Percentiles rank a stretch among this genome's conserved stretches.
Evolutionary conservation across 2,329 filamentous ascomycete species (phyloP).

Genomic region (Mariannaea sp.): DNA sequence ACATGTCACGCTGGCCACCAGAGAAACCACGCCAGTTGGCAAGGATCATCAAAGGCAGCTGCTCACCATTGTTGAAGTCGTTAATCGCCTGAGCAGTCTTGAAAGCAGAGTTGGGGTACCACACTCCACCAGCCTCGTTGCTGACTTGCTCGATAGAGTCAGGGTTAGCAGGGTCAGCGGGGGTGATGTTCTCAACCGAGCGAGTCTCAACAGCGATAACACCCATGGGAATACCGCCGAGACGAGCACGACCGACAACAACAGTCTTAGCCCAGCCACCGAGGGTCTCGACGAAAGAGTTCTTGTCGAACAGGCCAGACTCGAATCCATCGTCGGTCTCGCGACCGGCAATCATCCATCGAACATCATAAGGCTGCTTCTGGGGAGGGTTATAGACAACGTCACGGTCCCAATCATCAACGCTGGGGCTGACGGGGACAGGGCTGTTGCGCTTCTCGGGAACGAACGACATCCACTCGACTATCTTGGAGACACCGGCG

Average conservation of each 20-base stretch:
- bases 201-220: slow-evolving; percentile 97
- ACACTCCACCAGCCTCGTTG: slow-evolving; percentile 96
- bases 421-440: slow-evolving; percentile 85
- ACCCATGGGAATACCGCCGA: slow-evolving; percentile 97
- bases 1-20: slow-evolving; percentile 99
- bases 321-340: slow-evolving; percentile 79
- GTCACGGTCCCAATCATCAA: slow-evolving; percentile 92
- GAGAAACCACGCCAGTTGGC: slow-evolving; percentile 99
- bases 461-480: slow-evolving; percentile 97
- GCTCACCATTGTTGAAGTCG: slow-evolving; percentile 99
- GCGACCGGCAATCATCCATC: slow-evolving; percentile 89
- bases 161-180: slow-evolving; percentile 95
- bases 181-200: slow-evolving; percentile 94
- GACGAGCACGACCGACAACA: slow-evolving; percentile 92
- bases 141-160: slow-evolving; percentile 96
- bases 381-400: slow-evolving; percentile 80
- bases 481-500: slow-evolving; percentile 95
- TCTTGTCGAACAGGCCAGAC: slow-evolving; percentile 91
- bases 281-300: slow-evolving; percentile 95
- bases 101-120: slow-evolving; percentile 99
- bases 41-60: slow-evolving; percentile 97
- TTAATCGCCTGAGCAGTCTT: slow-evolving; percentile 99
- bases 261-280: slow-evolving; percentile 97
- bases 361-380: slow-evolving; percentile 88
- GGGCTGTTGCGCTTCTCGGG: slow-evolving; percentile 94